Conservation (phyloP, 2,329 filamentous ascomycete genomes). For the Aureobasidium pullulans region DNA sequence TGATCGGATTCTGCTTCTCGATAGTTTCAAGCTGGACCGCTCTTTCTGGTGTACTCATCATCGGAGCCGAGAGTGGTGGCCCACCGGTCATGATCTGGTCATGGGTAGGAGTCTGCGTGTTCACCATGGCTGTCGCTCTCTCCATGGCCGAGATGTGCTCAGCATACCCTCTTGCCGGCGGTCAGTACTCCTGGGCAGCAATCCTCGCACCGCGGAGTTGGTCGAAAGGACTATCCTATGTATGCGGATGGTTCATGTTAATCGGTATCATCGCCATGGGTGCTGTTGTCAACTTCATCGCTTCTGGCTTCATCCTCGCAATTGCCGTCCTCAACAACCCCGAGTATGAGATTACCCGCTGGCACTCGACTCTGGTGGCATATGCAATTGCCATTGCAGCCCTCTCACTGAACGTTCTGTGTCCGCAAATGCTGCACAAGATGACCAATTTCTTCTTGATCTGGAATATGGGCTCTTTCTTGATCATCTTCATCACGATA, state of each 20-base stretch:
- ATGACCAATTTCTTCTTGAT: conserved; percentile 42
- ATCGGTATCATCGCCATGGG: conserved; percentile 45
- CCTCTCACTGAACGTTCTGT: conserved; percentile 43
- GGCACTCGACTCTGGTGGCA: conserved; percentile 49
- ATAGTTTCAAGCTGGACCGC: conserved; percentile 55
- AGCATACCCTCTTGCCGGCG: conserved; percentile 49
- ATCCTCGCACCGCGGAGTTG: conserved; percentile 44
- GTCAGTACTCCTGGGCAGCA: conserved; percentile 53
- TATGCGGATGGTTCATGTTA: conserved; percentile 34
- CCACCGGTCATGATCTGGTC: conserved; percentile 54
- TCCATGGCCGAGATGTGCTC: conserved; percentile 54
- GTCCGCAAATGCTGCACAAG: conserved; percentile 44
- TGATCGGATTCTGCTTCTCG: conserved; percentile 53
- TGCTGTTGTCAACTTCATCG: conserved; percentile 48
- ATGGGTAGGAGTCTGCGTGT: conserved; percentile 46
- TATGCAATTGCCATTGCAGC: conserved; percentile 42
- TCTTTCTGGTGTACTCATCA: conserved; percentile 48
- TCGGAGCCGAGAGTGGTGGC: conserved; percentile 49
- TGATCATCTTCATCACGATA: conserved; percentile 46
- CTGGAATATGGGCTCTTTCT: conserved; percentile 48
- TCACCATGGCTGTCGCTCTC: conserved; percentile 48
- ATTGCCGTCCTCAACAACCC: conserved; percentile 47
- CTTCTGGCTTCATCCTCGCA: conserved; percentile 49
- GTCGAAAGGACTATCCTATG: conserved; percentile 31
- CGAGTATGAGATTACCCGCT: conserved; percentile 45